Base-by-base conservation (phyloP, 2,329 filamentous ascomycete species). In the Endothia cerciana region DNA sequence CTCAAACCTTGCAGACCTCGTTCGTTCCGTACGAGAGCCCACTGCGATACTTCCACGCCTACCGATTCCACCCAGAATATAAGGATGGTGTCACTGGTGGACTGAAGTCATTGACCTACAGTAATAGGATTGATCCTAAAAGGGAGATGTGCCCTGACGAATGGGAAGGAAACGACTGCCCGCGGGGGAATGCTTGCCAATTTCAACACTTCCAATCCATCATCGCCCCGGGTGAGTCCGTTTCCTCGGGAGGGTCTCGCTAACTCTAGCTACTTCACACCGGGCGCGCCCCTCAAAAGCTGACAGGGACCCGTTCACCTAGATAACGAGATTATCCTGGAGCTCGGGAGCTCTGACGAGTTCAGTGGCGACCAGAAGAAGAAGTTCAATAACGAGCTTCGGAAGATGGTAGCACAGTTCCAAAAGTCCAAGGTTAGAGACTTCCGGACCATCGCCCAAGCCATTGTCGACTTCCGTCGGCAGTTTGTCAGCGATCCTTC, bases 101-200 rank as follows among this genome's bases (percentile, higher is more conserved):
- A 53, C 90, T 93, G 74, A 89, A 91, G 74, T 98, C 95, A 70
- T 84, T 96, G 81, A 98, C 94, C 53, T 98, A 94, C 80, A 97
- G 92, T 80, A 92, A 97, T 78, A 90, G 89, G 71, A 97, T 99
- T 78, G 89, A 97, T 75, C 83, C 89, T 30, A 83, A 87, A 68
- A 89, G 86, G 71, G 85, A 87, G 68, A 74, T 98, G 59, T 99
- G 95, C 77, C 89, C 88, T 45, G 90, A 87, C 72, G 92, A 97
- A 77, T 80, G 91, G 69, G 82, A 84, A 58, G 89, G 88, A 62
- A 87, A 88, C 68, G 81, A 83, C 70, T 98, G 95, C 69, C 77
- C 84, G 38, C 89, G 90, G 71, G 91, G 94, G 74, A 76, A 80
- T 66, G 82, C 85, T 63, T 99, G 95, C 79, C 80, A 87, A 64